A percentile compares a stretch with the other conserved stretches of the same genome.
Conservation (phyloP, 352 stramenopile species). For the Phytopythium aichiense region DNA sequence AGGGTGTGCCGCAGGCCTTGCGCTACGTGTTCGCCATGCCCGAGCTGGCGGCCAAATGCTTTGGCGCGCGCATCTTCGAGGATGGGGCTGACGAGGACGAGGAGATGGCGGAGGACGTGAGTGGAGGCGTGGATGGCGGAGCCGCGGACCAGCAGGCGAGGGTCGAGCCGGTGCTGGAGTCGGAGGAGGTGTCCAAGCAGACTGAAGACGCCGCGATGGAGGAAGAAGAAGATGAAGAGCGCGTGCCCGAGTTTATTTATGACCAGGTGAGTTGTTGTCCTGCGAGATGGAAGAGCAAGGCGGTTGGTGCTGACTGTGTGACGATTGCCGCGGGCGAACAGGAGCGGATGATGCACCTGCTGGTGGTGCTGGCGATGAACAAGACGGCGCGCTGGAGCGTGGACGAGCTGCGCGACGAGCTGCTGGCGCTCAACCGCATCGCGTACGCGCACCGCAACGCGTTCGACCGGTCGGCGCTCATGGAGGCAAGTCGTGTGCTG, state of each 20-base stretch:
- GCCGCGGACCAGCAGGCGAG: slow-evolving; percentile 11
- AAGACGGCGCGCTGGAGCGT: slow-evolving; percentile 69
- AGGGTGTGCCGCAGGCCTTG: slow-evolving; percentile 53
- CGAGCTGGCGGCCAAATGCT: slow-evolving; percentile 55
- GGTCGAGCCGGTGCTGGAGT: slow-evolving; percentile 6
- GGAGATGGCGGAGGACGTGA: slow-evolving; percentile 19
- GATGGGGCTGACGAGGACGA: slow-evolving; percentile 1
- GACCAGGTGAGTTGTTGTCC: slow-evolving; percentile 47
- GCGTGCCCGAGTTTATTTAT: slow-evolving; percentile 64
- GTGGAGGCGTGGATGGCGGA: slow-evolving; percentile 21
- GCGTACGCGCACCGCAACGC: slow-evolving; percentile 56
- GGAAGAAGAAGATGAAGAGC: slow-evolving; percentile 19
- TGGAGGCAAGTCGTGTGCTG: slow-evolving; percentile 36
- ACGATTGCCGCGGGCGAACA: slow-evolving; percentile 13
- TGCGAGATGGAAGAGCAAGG: background rate
- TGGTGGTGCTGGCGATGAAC: slow-evolving; percentile 45
- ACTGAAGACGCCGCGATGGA: slow-evolving; percentile 12
- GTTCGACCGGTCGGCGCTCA: slow-evolving; percentile 61
- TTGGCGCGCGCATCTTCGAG: slow-evolving; percentile 59
- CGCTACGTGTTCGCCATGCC: slow-evolving; percentile 49
- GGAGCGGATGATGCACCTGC: slow-evolving; percentile 41
- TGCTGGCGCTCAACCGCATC: slow-evolving; percentile 67
- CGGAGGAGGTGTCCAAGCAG: slow-evolving; percentile 1
- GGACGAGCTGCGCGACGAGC: slow-evolving; percentile 65
- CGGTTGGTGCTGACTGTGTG: background rate